Conservation (phyloP, 106 monocot genomes). For the Phalaenopsis equestris region DNA sequence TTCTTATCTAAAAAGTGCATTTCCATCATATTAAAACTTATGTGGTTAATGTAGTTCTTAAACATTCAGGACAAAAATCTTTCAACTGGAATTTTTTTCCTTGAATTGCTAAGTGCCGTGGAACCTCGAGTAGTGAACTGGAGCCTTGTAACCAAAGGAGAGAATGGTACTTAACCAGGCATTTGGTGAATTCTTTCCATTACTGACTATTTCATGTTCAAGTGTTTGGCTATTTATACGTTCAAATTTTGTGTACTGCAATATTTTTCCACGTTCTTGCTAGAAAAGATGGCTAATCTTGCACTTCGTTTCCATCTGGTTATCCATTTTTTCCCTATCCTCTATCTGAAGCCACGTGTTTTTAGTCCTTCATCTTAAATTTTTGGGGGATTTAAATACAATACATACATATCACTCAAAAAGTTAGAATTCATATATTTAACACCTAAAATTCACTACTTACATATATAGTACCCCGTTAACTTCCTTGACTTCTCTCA, state of each 20-base stretch:
- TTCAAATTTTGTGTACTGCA: neutral
- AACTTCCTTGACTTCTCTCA: too few relatives aligned
- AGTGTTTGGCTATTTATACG: neutral
- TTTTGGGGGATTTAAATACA: neutral
- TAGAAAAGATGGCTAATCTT: neutral
- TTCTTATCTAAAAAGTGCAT: neutral
- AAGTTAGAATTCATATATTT: too few relatives aligned
- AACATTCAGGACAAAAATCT: slow-evolving; percentile 61
- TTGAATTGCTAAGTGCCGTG: slow-evolving; percentile 65
- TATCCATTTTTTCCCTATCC: neutral
- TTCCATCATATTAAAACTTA: neutral
- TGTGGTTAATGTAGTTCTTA: neutral
- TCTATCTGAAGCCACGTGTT: neutral
- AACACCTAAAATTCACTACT: too few relatives aligned
- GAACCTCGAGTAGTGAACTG: slow-evolving; percentile 73
- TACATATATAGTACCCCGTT: too few relatives aligned
- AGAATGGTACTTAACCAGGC: slow-evolving; percentile 33
- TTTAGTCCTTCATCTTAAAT: neutral
- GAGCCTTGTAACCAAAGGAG: slow-evolving; percentile 75
- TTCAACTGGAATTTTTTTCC: slow-evolving; percentile 75
- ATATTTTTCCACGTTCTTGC: neutral
- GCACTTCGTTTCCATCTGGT: neutral
- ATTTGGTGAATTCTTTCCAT: neutral
- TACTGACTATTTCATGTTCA: neutral
- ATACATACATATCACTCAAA: too few relatives aligned